A percentile compares a stretch with the other conserved stretches of the same genome.
Evolutionary conservation across 352 stramenopile species (phyloP).

Genomic region (Elongisporangium prolatum): DNA sequence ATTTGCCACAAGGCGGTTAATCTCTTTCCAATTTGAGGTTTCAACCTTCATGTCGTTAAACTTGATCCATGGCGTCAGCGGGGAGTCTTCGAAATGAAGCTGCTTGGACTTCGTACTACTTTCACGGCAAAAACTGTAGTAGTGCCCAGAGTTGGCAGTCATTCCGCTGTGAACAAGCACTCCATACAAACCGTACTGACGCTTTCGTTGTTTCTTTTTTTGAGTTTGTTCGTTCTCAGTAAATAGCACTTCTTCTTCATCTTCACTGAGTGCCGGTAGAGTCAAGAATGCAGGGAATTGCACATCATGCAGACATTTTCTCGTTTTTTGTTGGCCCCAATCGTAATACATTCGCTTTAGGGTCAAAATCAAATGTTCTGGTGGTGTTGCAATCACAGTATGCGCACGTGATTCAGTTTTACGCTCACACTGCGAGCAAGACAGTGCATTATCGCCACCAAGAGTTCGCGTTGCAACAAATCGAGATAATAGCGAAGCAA

Average conservation of each 20-base stretch:
- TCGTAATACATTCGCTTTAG: slow-evolving; percentile 90
- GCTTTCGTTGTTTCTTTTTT: slow-evolving; percentile 28
- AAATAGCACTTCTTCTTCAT: slow-evolving; percentile 30
- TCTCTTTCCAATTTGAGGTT: slow-evolving; percentile 75
- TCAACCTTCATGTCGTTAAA: slow-evolving; percentile 89
- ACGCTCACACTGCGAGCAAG: slow-evolving; percentile 56
- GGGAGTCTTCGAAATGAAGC: slow-evolving; percentile 75
- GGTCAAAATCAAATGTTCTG: slow-evolving; percentile 81
- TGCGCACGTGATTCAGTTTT: slow-evolving; percentile 82
- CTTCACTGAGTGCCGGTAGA: slow-evolving; percentile 50
- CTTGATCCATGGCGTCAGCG: slow-evolving; percentile 85
- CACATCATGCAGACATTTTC: slow-evolving; percentile 84
- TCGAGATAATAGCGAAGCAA: slow-evolving; percentile 76
- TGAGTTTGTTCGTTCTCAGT: slow-evolving; percentile 11
- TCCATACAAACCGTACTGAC: slow-evolving; percentile 85
- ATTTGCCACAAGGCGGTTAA: slow-evolving; percentile 64
- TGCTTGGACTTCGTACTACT: slow-evolving; percentile 64
- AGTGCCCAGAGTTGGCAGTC: slow-evolving; percentile 88
- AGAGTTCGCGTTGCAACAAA: slow-evolving; percentile 79
- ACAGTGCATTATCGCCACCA: slow-evolving; percentile 75
- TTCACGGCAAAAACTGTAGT: slow-evolving; percentile 88
- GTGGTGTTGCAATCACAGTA: slow-evolving; percentile 76
- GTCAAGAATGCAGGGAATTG: slow-evolving; percentile 65
- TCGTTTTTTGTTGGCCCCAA: slow-evolving; percentile 83
- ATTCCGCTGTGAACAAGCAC: slow-evolving; percentile 87